These are phyloP conservation scores for Neurospora tetrasperma DNA, from an alignment of 495 filamentous ascomycete species.

Conservation along the genomic window DNA sequence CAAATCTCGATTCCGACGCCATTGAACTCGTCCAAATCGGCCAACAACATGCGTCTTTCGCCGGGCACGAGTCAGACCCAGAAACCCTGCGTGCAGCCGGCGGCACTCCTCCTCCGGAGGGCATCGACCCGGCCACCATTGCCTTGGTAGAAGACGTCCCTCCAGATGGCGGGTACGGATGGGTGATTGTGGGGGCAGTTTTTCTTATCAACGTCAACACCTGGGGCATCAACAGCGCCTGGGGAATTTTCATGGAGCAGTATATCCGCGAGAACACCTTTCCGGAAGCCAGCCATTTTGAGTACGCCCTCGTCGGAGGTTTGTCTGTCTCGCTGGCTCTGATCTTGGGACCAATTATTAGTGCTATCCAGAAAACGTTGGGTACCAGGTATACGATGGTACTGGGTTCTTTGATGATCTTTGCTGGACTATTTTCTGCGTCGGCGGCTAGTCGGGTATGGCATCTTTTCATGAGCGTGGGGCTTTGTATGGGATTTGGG, in stretches of 20 bases:
- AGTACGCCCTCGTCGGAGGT: constrained; percentile 62
- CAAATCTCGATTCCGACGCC: neutral
- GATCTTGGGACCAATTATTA: constrained; percentile 49
- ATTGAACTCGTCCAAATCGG: neutral
- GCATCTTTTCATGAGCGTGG: constrained; percentile 61
- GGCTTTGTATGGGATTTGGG: constrained; percentile 59
- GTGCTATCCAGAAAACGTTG: constrained; percentile 34
- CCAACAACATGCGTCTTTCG: neutral
- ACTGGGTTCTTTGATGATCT: constrained; percentile 45
- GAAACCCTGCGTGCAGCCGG: neutral
- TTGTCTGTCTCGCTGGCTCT: constrained; percentile 51
- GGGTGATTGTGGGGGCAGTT: constrained; percentile 41
- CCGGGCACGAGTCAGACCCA: neutral
- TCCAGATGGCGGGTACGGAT: constrained; percentile 52
- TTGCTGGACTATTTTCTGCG: constrained; percentile 42
- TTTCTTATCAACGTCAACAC: constrained; percentile 44
- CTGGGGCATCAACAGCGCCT: constrained; percentile 50
- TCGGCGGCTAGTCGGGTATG: constrained; percentile 50
- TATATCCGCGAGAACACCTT: constrained; percentile 48
- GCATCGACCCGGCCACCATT: neutral
- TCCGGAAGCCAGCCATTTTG: constrained; percentile 44
- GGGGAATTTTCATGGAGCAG: constrained; percentile 45
- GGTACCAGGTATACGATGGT: constrained; percentile 44
- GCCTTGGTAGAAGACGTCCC: constrained; percentile 18
- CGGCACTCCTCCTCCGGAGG: neutral